phyloP scores from a whole-genome alignment of 1,139 yeast species.

The Pichiaceae sp. region DNA sequence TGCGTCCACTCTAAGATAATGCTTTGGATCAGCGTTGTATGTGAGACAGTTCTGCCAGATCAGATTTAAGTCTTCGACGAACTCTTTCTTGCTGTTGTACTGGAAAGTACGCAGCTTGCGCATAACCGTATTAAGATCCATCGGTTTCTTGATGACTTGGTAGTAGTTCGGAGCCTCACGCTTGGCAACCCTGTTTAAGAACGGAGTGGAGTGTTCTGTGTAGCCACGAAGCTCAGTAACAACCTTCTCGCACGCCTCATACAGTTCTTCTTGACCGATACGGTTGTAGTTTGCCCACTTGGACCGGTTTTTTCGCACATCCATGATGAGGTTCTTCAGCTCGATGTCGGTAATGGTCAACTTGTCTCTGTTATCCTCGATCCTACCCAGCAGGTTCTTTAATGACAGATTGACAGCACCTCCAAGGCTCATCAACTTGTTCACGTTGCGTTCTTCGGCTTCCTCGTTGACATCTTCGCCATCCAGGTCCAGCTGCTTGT shows the following conservation, averaged over 20 bases:
- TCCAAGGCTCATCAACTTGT: slow-evolving; percentile 48
- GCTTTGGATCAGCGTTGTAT: slow-evolving; percentile 92
- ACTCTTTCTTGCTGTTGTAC: slow-evolving; percentile 76
- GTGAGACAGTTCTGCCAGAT: slow-evolving; percentile 94
- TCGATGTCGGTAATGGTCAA: slow-evolving; percentile 77
- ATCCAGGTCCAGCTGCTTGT: slow-evolving; percentile 51
- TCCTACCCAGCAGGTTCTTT: slow-evolving; percentile 69
- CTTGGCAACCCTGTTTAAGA: slow-evolving; percentile 87
- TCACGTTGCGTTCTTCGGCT: slow-evolving; percentile 16
- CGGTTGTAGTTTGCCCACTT: slow-evolving; percentile 96
- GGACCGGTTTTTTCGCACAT: slow-evolving; percentile 88
- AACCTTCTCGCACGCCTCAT: slow-evolving; percentile 95
- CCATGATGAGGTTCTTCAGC: slow-evolving; percentile 75
- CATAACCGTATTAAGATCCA: slow-evolving; percentile 94
- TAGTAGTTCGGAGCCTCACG: slow-evolving; percentile 97
- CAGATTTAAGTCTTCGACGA: slow-evolving; percentile 87
- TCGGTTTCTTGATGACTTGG: slow-evolving; percentile 81
- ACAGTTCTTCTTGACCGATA: slow-evolving; percentile 94
- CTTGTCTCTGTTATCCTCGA: slow-evolving; percentile 71
- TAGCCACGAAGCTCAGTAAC: slow-evolving; percentile 82
- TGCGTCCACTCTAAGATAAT: slow-evolving; percentile 86
- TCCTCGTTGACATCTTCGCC: slow-evolving; percentile 7
- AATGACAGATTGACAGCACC: slow-evolving; percentile 73
- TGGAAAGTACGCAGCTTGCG: slow-evolving; percentile 77
- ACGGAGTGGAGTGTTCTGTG: slow-evolving; percentile 96